Evolutionary conservation across 2,329 filamentous ascomycete species (phyloP).

Genomic region (Ophiosphaerella narmari): DNA sequence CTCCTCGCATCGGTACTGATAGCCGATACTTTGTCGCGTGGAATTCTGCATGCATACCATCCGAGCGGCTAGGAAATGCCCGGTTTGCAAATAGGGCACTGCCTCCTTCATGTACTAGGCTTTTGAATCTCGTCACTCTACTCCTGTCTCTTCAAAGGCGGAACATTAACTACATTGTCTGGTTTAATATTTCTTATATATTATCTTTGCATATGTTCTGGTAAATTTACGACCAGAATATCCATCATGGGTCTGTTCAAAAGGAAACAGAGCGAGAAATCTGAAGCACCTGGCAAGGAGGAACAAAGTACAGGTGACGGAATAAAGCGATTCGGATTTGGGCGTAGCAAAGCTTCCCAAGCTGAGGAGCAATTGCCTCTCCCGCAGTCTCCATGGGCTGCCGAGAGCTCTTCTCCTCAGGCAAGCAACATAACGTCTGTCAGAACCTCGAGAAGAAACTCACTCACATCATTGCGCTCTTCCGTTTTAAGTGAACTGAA

Average conservation of each 20-base stretch:
- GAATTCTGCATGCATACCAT: neutral
- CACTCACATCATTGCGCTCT: conserved; percentile 17
- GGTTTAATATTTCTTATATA: too few relatives aligned
- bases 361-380: conserved; percentile 17
- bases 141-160: too few relatives aligned
- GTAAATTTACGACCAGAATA: too few relatives aligned
- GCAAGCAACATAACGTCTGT: conserved; percentile 14
- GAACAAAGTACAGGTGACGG: conserved; percentile 5
- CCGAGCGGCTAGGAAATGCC: neutral
- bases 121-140: too few relatives aligned
- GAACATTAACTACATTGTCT: too few relatives aligned
- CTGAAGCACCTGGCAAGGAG: conserved; percentile 9
- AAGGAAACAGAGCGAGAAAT: conserved; percentile 10
- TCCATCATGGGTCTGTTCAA: conserved; percentile 7
- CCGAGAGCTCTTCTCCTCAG: conserved; percentile 10
- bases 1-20: neutral
- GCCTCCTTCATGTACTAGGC: neutral
- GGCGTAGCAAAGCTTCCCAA: conserved; percentile 16
- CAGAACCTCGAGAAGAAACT: conserved; percentile 23
- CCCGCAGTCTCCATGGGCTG: conserved; percentile 14
- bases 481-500: conserved; percentile 66
- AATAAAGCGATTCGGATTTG: conserved; percentile 11
- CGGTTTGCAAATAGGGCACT: neutral
- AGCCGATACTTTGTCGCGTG: neutral
- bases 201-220: too few relatives aligned